phyloP scores from a whole-genome alignment of 2,329 filamentous ascomycete genomes.

The Chaetothyriales sp. region DNA sequence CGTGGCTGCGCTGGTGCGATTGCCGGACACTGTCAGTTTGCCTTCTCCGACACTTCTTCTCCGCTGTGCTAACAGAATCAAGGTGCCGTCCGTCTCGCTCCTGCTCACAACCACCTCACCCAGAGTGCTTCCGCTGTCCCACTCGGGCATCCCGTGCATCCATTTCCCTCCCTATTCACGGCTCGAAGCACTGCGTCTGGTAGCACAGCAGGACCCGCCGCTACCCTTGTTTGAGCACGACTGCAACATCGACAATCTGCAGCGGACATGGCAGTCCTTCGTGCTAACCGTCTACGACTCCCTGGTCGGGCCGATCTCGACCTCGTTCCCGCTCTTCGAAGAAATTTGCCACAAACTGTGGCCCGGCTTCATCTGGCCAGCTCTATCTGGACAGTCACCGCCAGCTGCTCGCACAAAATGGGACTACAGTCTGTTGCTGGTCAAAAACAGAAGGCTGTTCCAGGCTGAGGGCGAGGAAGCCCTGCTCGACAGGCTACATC shows the following conservation, averaged over 20 bases:
- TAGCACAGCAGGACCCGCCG: constrained; percentile 43
- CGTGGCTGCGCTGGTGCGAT: constrained; percentile 62
- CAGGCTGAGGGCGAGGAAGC: constrained; percentile 32
- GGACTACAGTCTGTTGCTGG: constrained; percentile 74
- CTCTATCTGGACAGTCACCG: constrained; percentile 51
- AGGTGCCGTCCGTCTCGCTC: constrained; percentile 68
- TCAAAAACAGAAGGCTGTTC: constrained; percentile 34
- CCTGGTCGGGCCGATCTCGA: constrained; percentile 61
- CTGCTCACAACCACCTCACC: constrained; percentile 66
- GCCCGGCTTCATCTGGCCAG: constrained; percentile 69
- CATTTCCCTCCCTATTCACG: constrained; percentile 78
- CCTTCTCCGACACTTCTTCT: not conserved
- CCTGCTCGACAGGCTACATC: constrained; percentile 26
- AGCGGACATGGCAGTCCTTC: constrained; percentile 50
- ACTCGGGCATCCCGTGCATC: constrained; percentile 58
- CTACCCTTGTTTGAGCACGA: constrained; percentile 15
- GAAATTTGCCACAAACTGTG: constrained; percentile 62
- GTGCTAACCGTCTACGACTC: constrained; percentile 76
- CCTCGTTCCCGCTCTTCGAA: constrained; percentile 58
- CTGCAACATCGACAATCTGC: not conserved
- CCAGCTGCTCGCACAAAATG: constrained; percentile 41
- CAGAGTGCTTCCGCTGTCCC: constrained; percentile 54
- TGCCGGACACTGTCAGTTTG: constrained; percentile 61
- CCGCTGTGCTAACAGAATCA: not conserved
- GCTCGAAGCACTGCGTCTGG: constrained; percentile 61